These are phyloP conservation scores for Hygrophila difformis DNA, from an alignment of 257 asterid species.

Conservation along the genomic window DNA sequence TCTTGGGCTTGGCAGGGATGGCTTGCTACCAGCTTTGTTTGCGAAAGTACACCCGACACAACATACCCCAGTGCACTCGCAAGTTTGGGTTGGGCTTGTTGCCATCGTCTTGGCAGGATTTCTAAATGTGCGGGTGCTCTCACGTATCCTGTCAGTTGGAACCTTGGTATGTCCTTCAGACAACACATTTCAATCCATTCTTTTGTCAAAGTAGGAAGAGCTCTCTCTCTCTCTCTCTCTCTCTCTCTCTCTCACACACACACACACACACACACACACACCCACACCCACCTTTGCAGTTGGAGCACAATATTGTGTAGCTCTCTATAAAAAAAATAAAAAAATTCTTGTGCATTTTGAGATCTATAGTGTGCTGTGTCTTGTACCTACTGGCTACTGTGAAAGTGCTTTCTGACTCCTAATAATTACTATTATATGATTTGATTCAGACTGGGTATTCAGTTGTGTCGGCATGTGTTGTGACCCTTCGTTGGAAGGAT, in stretches of 20 bases:
- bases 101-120: constrained; percentile 78
- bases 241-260: too few species aligned
- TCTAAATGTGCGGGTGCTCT: constrained; percentile 72
- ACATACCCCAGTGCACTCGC: constrained; percentile 84
- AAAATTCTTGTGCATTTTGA: too few species aligned
- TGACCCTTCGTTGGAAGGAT: constrained; percentile 75
- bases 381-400: too few species aligned
- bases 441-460: constrained; percentile 87
- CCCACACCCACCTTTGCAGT: background rate
- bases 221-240: background rate
- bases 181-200: constrained; percentile 1
- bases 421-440: background rate
- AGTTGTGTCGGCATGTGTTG: constrained; percentile 93
- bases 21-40: constrained; percentile 71
- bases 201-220: constrained; percentile 7
- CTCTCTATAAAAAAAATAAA: too few species aligned
- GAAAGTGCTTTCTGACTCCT: too few species aligned
- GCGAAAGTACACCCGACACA: constrained; percentile 67
- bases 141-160: constrained; percentile 94
- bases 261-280: too few species aligned
- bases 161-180: constrained; percentile 55
- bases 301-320: background rate
- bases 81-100: constrained; percentile 87
- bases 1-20: constrained; percentile 97
- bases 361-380: too few species aligned